Evolutionary conservation across 495 filamentous ascomycete genomes (phyloP).

Genomic region (Collariella sp.): DNA sequence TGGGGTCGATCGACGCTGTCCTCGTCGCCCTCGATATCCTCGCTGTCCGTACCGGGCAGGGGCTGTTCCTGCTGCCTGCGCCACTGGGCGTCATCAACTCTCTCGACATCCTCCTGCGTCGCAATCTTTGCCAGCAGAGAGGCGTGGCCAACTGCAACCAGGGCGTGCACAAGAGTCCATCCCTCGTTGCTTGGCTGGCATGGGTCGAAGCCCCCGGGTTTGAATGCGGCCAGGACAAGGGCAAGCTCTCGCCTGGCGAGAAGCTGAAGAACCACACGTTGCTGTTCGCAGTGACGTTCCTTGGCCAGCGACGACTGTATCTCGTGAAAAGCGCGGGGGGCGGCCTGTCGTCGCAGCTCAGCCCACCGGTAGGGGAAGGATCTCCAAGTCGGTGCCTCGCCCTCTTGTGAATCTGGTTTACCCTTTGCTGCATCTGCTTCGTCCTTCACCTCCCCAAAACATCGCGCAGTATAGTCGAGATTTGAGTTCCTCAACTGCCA

Average conservation of each 20-base stretch:
- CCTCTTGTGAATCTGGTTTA: too few relatives aligned
- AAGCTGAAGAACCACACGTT: neutral
- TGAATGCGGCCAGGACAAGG: neutral
- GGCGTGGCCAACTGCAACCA: conserved; percentile 1
- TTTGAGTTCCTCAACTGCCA: neutral
- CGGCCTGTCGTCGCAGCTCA: neutral
- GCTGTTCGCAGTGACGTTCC: neutral
- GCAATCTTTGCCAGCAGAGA: conserved; percentile 5
- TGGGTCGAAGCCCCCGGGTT: neutral
- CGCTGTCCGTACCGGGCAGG: too few relatives aligned
- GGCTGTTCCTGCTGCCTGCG: neutral
- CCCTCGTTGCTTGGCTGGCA: neutral
- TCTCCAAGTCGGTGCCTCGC: too few relatives aligned
- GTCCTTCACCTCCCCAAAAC: neutral
- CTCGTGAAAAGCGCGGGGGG: neutral
- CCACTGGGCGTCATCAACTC: neutral
- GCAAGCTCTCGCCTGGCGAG: neutral
- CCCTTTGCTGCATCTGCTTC: too few relatives aligned
- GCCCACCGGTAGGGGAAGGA: neutral
- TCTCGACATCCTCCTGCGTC: neutral
- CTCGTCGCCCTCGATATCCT: too few relatives aligned
- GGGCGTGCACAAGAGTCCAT: neutral
- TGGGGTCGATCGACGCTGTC: too few relatives aligned
- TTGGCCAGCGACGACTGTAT: neutral
- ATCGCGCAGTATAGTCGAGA: neutral